Evolutionary conservation across 179 eudicot species (phyloP).

Genomic region (Spinacia oleracea): DNA sequence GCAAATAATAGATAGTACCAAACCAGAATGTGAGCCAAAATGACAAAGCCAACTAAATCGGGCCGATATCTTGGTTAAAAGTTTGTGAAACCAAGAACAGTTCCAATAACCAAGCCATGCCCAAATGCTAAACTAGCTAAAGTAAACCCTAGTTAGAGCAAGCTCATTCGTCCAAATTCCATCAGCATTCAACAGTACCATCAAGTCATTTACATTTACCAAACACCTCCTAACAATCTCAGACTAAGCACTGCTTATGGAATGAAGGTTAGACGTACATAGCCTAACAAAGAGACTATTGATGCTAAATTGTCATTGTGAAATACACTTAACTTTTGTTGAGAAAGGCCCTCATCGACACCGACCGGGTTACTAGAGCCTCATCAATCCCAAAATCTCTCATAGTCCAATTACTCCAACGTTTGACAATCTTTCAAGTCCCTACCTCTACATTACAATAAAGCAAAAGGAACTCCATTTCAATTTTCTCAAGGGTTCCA

Average conservation of each 20-base stretch:
- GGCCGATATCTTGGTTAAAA: background rate
- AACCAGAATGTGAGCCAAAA: background rate
- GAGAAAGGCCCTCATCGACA: too few relatives aligned
- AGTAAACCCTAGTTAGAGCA: background rate
- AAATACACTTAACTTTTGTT: background rate
- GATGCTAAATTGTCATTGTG: background rate
- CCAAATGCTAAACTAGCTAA: background rate
- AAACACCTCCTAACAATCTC: background rate
- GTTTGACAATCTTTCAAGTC: too few relatives aligned
- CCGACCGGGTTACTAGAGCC: too few relatives aligned
- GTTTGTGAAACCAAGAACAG: background rate
- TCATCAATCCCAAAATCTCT: too few relatives aligned
- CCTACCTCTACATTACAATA: too few relatives aligned
- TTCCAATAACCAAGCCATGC: background rate
- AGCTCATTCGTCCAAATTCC: background rate
- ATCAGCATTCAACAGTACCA: background rate
- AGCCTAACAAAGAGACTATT: background rate
- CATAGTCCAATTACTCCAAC: too few relatives aligned
- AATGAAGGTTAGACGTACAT: background rate
- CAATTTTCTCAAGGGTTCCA: too few relatives aligned
- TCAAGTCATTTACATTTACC: background rate
- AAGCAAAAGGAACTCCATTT: too few relatives aligned
- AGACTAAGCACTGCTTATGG: background rate
- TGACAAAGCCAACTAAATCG: background rate
- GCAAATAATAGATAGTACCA: background rate